Percentiles rank a stretch among this genome's conserved stretches.
Conservation (phyloP, 768 basidiomycete genomes). For the Thelephora aurantiotincta region DNA sequence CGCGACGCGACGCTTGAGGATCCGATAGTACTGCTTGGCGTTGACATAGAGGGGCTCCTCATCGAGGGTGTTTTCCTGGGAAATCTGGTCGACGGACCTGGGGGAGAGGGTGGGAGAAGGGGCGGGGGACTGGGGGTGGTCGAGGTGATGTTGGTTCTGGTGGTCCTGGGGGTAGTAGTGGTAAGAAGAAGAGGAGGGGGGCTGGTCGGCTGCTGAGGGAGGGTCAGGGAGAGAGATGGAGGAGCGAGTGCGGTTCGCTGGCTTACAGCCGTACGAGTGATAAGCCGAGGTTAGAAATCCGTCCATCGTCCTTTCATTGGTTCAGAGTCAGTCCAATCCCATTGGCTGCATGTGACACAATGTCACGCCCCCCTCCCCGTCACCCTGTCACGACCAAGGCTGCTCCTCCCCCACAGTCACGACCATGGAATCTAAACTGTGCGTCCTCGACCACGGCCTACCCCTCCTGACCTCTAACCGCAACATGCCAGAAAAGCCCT, state of each 20-base stretch:
- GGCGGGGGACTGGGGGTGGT: not conserved
- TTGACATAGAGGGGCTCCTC: constrained; percentile 99
- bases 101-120: constrained; percentile 3
- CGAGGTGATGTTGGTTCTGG: not conserved
- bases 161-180: not conserved
- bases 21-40: constrained; percentile 98
- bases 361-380: not conserved
- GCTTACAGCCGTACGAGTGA: not conserved
- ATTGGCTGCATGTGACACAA: not conserved
- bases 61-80: constrained; percentile 42
- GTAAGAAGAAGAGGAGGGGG: not conserved
- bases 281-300: constrained; percentile 1
- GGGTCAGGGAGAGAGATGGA: constrained; percentile 7
- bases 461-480: not conserved
- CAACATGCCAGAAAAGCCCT: constrained; percentile 33
- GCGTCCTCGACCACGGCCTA: constrained; percentile 5
- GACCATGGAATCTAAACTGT: constrained; percentile 28
- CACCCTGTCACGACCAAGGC: not conserved
- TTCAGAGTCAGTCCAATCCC: not conserved
- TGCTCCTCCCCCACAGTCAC: not conserved
- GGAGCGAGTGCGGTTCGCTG: not conserved
- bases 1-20: constrained; percentile 88
- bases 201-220: constrained; percentile 2
- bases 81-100: constrained; percentile 16
- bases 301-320: constrained; percentile 1